Percentiles rank a stretch among this genome's conserved stretches.
phyloP scores from a whole-genome alignment of 176 grass and related monocot genomes.

The Echinochloa phyllopogon region DNA sequence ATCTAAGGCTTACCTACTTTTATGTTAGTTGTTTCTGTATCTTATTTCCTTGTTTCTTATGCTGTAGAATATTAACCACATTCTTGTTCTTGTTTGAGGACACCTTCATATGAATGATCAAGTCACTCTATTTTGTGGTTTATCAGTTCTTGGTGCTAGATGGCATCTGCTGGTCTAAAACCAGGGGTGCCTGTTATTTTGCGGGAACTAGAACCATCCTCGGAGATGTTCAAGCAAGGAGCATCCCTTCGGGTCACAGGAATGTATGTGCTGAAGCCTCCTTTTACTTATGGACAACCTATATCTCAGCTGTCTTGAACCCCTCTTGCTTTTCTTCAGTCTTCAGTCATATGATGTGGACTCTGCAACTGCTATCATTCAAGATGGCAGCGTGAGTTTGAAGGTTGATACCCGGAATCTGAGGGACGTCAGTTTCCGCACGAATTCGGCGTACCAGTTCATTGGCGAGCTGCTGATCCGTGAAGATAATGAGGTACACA shows the following conservation, averaged over 20 bases:
- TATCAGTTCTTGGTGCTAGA: slow-evolving; percentile 1
- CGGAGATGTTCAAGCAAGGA: slow-evolving; percentile 74
- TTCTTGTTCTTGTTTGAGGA: neutral
- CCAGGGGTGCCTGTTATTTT: slow-evolving; percentile 70
- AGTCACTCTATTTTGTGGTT: neutral
- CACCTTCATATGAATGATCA: neutral
- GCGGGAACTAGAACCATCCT: slow-evolving; percentile 66
- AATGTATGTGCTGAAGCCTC: slow-evolving; percentile 42
- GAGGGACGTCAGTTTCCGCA: slow-evolving; percentile 54
- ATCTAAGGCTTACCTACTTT: neutral
- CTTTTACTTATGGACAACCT: slow-evolving; percentile 1
- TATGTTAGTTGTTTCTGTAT: neutral
- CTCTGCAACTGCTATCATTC: slow-evolving; percentile 57
- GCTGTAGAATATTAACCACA: neutral
- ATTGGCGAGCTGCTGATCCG: slow-evolving; percentile 75
- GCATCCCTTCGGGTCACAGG: slow-evolving; percentile 80
- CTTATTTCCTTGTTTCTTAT: neutral
- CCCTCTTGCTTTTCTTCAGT: slow-evolving; percentile 43
- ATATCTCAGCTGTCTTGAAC: neutral
- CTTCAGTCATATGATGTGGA: slow-evolving; percentile 69
- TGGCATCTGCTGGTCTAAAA: slow-evolving; percentile 62
- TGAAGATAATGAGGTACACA: slow-evolving; percentile 41
- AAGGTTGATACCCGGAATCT: slow-evolving; percentile 67
- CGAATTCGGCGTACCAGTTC: slow-evolving; percentile 69
- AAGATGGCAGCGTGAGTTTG: slow-evolving; percentile 48